Conservation (phyloP, 495 filamentous ascomycete species). For the Hyaloscypha finlandica region DNA sequence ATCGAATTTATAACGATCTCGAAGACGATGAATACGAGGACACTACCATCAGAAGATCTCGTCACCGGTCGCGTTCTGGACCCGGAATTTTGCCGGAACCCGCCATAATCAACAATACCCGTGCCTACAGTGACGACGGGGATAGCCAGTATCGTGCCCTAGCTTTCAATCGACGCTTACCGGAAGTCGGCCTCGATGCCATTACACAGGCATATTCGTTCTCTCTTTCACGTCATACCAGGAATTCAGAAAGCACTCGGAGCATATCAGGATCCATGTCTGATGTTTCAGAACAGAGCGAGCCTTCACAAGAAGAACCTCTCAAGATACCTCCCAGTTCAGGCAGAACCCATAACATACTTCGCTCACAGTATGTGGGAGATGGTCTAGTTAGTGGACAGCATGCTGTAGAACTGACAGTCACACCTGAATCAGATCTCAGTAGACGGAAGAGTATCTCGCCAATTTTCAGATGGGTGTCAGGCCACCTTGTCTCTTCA, state of each 20-base stretch:
- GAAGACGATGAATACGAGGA: too few relatives aligned
- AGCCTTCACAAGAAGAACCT: neutral
- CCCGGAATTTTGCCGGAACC: too few relatives aligned
- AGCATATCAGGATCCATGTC: conserved; percentile 8
- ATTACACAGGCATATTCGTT: conserved; percentile 7
- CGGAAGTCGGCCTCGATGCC: neutral
- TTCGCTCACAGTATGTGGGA: conserved; percentile 34
- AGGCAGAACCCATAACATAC: conserved; percentile 26
- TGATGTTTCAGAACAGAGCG: conserved; percentile 12
- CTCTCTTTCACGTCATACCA: conserved; percentile 11
- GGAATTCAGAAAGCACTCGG: conserved; percentile 3
- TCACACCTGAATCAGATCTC: conserved; percentile 18
- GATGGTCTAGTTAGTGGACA: conserved; percentile 32
- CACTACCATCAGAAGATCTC: too few relatives aligned
- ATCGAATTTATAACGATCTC: too few relatives aligned
- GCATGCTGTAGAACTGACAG: conserved; percentile 31
- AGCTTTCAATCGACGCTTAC: too few relatives aligned
- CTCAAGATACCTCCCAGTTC: neutral
- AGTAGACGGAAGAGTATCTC: conserved; percentile 15
- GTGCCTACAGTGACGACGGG: neutral
- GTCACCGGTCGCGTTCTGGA: too few relatives aligned
- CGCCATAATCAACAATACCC: too few relatives aligned
- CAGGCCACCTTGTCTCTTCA: conserved; percentile 13
- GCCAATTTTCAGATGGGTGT: conserved; percentile 39
- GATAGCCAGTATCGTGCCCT: neutral